phyloP scores from a whole-genome alignment of 371 early-diverging fungal species.

The Rhizopus arrhizus region DNA sequence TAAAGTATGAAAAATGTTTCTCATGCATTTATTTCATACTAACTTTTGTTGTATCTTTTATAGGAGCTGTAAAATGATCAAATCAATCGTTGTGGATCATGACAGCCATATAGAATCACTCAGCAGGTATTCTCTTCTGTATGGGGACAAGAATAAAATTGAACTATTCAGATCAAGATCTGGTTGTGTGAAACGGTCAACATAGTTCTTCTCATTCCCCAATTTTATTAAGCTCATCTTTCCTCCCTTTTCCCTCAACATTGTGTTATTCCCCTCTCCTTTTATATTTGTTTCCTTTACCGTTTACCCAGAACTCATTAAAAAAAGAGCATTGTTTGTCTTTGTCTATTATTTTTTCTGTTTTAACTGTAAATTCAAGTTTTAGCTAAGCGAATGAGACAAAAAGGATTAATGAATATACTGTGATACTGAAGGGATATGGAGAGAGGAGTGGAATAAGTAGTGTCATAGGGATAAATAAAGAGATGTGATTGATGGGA shows the following conservation, averaged over 20 bases:
- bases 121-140: constrained; percentile 8
- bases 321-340: constrained; percentile 16
- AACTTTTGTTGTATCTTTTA: too few relatives aligned
- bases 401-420: constrained; percentile 11
- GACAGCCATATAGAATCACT: constrained; percentile 8
- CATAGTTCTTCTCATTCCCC: constrained; percentile 15
- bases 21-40: constrained; percentile 12
- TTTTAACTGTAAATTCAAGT: constrained; percentile 17
- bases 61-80: too few relatives aligned
- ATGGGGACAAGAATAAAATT: constrained; percentile 16
- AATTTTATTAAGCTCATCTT: constrained; percentile 15
- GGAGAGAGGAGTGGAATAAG: constrained; percentile 10
- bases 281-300: constrained; percentile 15
- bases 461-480: constrained; percentile 13
- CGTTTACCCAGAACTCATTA: constrained; percentile 14
- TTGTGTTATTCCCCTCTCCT: constrained; percentile 13
- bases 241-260: constrained; percentile 11
- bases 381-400: constrained; percentile 15
- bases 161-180: constrained; percentile 16
- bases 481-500: constrained; percentile 11
- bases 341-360: constrained; percentile 16
- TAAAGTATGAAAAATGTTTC: constrained; percentile 3
- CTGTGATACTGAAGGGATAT: constrained; percentile 11
- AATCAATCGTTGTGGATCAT: constrained; percentile 8
- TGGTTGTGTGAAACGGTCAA: constrained; percentile 18